Evolutionary conservation across 1,139 yeast species (phyloP).

Genomic region (Pichia sp.): DNA sequence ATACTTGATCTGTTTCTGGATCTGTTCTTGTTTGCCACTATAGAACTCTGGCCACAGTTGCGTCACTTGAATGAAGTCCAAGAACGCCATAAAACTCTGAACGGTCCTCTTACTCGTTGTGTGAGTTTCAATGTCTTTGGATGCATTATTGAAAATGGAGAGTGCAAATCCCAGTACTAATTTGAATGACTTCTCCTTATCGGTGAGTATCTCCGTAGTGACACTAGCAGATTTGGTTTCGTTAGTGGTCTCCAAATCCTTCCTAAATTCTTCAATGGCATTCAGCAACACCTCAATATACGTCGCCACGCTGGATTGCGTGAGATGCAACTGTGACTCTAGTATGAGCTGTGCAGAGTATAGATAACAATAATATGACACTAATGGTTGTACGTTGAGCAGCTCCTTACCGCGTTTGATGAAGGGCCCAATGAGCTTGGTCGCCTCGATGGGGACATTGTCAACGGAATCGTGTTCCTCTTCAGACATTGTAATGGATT

Average conservation of each 20-base stretch:
- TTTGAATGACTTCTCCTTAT: constrained; percentile 49
- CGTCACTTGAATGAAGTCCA: constrained; percentile 40
- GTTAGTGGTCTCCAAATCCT: constrained; percentile 23
- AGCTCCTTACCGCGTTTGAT: constrained; percentile 47
- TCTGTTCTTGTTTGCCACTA: constrained; percentile 22
- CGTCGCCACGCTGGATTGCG: constrained; percentile 39
- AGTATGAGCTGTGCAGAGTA: constrained; percentile 66
- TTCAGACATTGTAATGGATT: no score
- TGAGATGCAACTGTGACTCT: constrained; percentile 46
- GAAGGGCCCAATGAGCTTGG: constrained; percentile 37
- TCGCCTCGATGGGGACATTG: constrained; percentile 24
- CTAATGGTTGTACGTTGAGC: constrained; percentile 42
- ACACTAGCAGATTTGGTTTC: no score
- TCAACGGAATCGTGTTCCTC: no score
- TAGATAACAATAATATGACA: constrained; percentile 51
- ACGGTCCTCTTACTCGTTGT: constrained; percentile 36
- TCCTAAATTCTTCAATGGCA: constrained; percentile 51
- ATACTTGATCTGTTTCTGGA: constrained; percentile 39
- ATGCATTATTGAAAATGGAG: constrained; percentile 51
- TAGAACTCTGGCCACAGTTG: constrained; percentile 34
- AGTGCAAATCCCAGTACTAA: constrained; percentile 57
- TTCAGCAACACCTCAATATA: constrained; percentile 58
- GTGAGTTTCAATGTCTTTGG: constrained; percentile 36
- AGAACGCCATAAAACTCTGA: constrained; percentile 40
- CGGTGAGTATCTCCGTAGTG: constrained; percentile 36